Evolutionary conservation across 495 filamentous ascomycete species (phyloP).

Genomic region (Aspergillus sparsus): DNA sequence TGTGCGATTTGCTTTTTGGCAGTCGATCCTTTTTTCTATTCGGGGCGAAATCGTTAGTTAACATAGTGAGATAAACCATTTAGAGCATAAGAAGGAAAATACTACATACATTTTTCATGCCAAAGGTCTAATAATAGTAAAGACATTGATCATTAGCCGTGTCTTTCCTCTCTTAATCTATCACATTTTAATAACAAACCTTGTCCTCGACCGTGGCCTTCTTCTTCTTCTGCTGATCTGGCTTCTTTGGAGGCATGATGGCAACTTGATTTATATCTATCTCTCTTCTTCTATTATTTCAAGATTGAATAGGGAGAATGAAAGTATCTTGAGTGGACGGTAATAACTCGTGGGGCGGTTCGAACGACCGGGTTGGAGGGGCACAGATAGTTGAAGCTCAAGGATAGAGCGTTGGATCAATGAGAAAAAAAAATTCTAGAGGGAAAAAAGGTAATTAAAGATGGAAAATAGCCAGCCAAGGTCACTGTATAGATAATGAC

Average conservation of each 20-base stretch:
- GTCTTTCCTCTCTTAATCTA: background rate
- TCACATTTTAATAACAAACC: slow-evolving; percentile 38
- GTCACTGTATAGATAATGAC: background rate
- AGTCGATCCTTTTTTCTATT: slow-evolving; percentile 85
- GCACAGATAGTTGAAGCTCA: background rate
- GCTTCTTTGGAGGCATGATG: slow-evolving; percentile 93
- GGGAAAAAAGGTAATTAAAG: background rate
- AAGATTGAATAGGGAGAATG: slow-evolving; percentile 31
- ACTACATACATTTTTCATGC: slow-evolving; percentile 88
- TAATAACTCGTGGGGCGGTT: background rate
- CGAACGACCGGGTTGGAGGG: background rate
- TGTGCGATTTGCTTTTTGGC: slow-evolving; percentile 88
- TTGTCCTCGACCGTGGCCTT: slow-evolving; percentile 87
- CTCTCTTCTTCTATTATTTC: slow-evolving; percentile 10
- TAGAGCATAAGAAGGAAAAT: slow-evolving; percentile 14
- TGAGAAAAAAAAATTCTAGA: background rate
- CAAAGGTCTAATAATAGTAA: slow-evolving; percentile 66
- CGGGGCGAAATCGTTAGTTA: slow-evolving; percentile 14
- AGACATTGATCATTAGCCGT: slow-evolving; percentile 22
- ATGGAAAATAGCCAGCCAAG: background rate
- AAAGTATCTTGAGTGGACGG: background rate
- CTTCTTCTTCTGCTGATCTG: slow-evolving; percentile 61
- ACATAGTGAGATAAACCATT: slow-evolving; percentile 16
- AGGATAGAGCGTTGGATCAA: background rate
- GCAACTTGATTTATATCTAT: slow-evolving; percentile 27